Evolutionary conservation across 176 grass and related monocot genomes (phyloP), one percentile per base, ranked within the genome.

Genomic region (Cenchrus americanus): DNA sequence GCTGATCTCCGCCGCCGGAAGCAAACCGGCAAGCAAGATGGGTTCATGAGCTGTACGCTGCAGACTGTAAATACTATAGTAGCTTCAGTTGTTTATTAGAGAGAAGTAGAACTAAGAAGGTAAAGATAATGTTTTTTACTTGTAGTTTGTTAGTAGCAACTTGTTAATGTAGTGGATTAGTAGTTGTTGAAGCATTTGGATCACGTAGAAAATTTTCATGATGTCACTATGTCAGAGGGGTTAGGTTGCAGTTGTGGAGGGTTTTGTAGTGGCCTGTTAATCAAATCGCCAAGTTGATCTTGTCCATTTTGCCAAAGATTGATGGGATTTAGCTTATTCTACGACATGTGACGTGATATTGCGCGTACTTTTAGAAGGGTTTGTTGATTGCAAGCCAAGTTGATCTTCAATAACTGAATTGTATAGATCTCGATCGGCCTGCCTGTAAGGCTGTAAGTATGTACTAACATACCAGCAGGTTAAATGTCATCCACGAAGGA

Each of bases 1-100:
- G 32, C 77, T 93, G 11, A 85, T 94, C 40, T 81, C 92, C 0
- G 82, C 90, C 77, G 79, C 91, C 19, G 79, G 85, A 41, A 62
- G 54, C 12, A 84, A 77, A 85, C 90, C 85, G n/a, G 47, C 24
- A 26, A 85, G 63, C 82, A 90, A 84, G 67, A 62, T 42, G 67
- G 48, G 51, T 81, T 66, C 86, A 0, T 46, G 71, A 89, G 62
- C 42, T 17, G 47, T 68, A 34, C 43, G 58, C 22, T 6, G 18
- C 26, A 21, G 41, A 26, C 59, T 44, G 80, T 77, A 75, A 83
- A 87, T 60, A 82, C 61, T 37, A 37, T 42, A 76, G 3, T 9
- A 80, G 49, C 63, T 51, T 73, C 78, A 57, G 48, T 86, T 89
- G 85, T 44, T 44, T 44, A 44, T 83, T 89, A 89, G 72, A 42